Evolutionary conservation across 805 yeast species (phyloP), one percentile per base, ranked within the genome.

Genomic region (Starmerella vitae): DNA sequence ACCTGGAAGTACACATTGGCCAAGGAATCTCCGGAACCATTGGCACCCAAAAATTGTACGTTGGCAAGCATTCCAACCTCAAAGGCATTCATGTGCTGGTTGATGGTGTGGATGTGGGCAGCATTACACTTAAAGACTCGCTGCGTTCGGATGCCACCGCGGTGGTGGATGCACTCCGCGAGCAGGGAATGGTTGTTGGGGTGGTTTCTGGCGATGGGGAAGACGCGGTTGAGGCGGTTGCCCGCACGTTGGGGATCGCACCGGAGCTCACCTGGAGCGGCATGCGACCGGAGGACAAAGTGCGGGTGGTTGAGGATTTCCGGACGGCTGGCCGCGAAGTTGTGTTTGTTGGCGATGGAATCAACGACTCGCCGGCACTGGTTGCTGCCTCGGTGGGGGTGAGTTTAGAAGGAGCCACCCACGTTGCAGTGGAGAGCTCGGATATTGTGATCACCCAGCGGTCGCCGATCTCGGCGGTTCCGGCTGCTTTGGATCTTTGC

Each of bases 291-390:
- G 63, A 68, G 13, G 79, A 78, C 38, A 91, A 91, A 59, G 76
- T 82, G 40, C 68, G 68, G 22, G 66, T 83, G 25, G 74, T 91
- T 18, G 60, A 62, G 25, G 31, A 36, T 3, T 38, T 51, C 30
- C 65, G 67, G 35, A 61, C 83, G 39, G 81, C 77, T 52, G 57
- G 54, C 13, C 38, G 42, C 10, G 36, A 32, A n/a, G 78, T 91
- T 30, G 88, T 86, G 5, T 85, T 93, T 66, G 78, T 91, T 18
- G 99, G 99, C 28, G 99, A 91, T 61, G 99, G 99, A 43, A 82
- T 91, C 48, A 91, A 91, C 58, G 99, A 91, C 57, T 93, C 97
- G 0, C 96, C 98, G 0, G 97, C 97, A 0, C 67, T 91, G 39
- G 93, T 83, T 1, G 70, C 78, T 40, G 80, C 95, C 1, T 83